phyloP scores from a whole-genome alignment of 257 asterid genomes.

The Salvia miltiorrhiza region DNA sequence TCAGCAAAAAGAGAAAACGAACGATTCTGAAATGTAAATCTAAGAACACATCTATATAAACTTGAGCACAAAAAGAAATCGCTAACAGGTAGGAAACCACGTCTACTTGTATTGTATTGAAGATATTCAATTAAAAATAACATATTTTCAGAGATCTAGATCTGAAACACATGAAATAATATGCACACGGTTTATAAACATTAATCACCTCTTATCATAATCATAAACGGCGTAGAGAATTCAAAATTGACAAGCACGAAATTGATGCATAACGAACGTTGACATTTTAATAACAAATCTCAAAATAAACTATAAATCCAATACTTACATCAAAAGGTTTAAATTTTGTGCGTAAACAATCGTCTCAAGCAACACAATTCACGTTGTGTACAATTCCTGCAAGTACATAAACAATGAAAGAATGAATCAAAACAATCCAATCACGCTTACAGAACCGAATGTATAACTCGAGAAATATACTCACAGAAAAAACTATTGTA shows the following conservation, averaged over 20 bases:
- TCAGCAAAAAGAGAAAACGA: not conserved
- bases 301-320: not conserved
- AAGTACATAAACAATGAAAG: not conserved
- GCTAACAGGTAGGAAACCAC: not conserved
- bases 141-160: slow-evolving; percentile 10
- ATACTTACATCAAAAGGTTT: slow-evolving; percentile 18
- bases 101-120: not conserved
- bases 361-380: slow-evolving; percentile 3
- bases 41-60: not conserved
- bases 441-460: not conserved
- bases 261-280: not conserved
- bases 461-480: not conserved
- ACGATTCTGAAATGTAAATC: not conserved
- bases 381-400: slow-evolving; percentile 24
- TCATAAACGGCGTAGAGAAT: not conserved
- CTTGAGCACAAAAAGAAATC: not conserved
- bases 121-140: not conserved
- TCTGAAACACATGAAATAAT: slow-evolving; percentile 3
- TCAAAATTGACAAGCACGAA: not conserved
- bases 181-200: not conserved
- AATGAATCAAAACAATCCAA: not conserved
- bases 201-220: not conserved
- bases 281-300: not conserved
- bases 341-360: not conserved
- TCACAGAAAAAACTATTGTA: not conserved